Evolutionary conservation across 1,284 basidiomycete species (phyloP).

Genomic region (Irpex sp.): DNA sequence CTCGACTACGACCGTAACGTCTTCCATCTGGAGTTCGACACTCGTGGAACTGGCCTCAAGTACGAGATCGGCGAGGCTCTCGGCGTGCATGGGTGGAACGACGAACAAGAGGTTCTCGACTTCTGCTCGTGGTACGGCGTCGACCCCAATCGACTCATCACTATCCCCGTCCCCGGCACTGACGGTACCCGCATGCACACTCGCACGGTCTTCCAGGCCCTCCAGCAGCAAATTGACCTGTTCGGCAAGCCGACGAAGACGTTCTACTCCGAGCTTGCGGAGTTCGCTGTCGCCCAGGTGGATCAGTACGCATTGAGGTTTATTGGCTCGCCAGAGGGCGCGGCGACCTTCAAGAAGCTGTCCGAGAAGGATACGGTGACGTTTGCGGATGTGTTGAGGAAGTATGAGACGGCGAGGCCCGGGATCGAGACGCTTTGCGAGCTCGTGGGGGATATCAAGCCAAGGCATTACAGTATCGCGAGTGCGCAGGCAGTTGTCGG

Average conservation of each 20-base stretch:
- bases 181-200: slow-evolving; percentile 66
- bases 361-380: slow-evolving; percentile 93
- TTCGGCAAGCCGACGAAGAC: slow-evolving; percentile 95
- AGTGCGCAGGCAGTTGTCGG: slow-evolving; percentile 93
- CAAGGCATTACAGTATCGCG: slow-evolving; percentile 97
- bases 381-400: slow-evolving; percentile 83
- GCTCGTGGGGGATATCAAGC: slow-evolving; percentile 90
- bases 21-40: slow-evolving; percentile 97
- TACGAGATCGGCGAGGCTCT: slow-evolving; percentile 97
- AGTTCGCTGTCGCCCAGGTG: slow-evolving; percentile 64
- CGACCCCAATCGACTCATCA: slow-evolving; percentile 78
- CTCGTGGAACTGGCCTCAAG: slow-evolving; percentile 86
- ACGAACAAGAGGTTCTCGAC: slow-evolving; percentile 79
- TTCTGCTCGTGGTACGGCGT: slow-evolving; percentile 93
- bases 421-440: slow-evolving; percentile 82
- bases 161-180: slow-evolving; percentile 65
- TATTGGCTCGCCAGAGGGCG: slow-evolving; percentile 90
- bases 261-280: slow-evolving; percentile 88
- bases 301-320: slow-evolving; percentile 87
- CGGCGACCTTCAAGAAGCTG: slow-evolving; percentile 91
- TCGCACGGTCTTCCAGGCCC: slow-evolving; percentile 90
- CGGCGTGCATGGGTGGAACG: slow-evolving; percentile 98
- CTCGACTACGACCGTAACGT: slow-evolving; percentile 96
- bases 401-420: slow-evolving; percentile 79
- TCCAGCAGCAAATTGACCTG: slow-evolving; percentile 96